Conservation (phyloP, 495 filamentous ascomycete species). For the Wilcoxina mikolae region DNA sequence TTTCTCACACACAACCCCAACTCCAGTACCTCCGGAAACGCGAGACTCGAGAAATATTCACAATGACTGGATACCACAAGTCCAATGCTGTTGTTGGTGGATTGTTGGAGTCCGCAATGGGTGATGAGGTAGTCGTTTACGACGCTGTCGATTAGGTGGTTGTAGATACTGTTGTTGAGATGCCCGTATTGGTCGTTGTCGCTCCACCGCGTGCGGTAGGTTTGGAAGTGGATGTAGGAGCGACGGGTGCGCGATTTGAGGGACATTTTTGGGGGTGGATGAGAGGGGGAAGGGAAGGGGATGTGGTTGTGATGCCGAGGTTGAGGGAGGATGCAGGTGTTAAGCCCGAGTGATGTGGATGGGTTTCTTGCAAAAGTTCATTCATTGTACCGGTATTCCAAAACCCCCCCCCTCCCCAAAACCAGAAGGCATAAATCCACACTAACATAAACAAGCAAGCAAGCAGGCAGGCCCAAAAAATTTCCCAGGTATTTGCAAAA, state of each 20-base stretch:
- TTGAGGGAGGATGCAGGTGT: too few relatives aligned
- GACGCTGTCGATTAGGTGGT: constrained; percentile 71
- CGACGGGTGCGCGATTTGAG: constrained; percentile 38
- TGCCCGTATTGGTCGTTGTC: constrained; percentile 97
- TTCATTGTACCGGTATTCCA: too few relatives aligned
- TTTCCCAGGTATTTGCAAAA: too few relatives aligned
- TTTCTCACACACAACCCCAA: constrained; percentile 69
- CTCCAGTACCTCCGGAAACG: constrained; percentile 69
- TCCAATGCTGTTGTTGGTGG: constrained; percentile 42
- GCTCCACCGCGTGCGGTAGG: constrained; percentile 82
- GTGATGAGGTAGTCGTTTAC: constrained; percentile 81
- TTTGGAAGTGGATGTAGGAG: constrained; percentile 67
- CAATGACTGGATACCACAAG: constrained; percentile 72
- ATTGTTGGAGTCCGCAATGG: constrained; percentile 59
- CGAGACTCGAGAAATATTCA: constrained; percentile 71
- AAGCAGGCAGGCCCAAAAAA: too few relatives aligned
- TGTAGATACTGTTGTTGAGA: constrained; percentile 71
- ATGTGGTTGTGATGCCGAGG: background rate
- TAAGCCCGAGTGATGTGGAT: too few relatives aligned
- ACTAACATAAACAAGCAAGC: too few relatives aligned
- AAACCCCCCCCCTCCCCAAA: too few relatives aligned
- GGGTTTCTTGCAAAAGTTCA: too few relatives aligned
- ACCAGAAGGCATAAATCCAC: too few relatives aligned
- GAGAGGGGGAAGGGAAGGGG: background rate
- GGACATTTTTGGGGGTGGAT: background rate